These are phyloP conservation scores for Phytophthora gonapodyides DNA, from an alignment of 352 stramenopile genomes.

Conservation along the genomic window DNA sequence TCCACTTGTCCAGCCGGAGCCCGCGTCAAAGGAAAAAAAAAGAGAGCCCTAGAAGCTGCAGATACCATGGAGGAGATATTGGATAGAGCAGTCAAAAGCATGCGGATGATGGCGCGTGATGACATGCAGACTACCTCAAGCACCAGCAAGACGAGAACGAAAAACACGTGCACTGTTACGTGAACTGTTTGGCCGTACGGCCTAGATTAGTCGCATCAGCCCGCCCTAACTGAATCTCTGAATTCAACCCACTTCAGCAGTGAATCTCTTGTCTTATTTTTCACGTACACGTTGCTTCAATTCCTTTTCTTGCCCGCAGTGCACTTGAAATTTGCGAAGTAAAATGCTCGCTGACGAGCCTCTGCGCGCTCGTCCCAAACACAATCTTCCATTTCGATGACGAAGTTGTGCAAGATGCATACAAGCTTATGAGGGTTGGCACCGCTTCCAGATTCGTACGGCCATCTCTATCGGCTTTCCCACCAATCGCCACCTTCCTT, in stretches of 20 bases:
- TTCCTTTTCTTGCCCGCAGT: too few relatives aligned
- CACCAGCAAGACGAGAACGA: conserved; percentile 4
- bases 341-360: neutral
- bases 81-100: neutral
- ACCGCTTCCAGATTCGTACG: neutral
- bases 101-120: neutral
- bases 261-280: too few relatives aligned
- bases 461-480: neutral
- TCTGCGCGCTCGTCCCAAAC: neutral
- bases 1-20: too few relatives aligned
- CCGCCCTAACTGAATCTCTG: neutral
- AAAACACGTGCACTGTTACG: neutral
- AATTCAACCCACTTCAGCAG: neutral
- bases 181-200: neutral
- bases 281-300: too few relatives aligned
- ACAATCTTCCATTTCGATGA: neutral
- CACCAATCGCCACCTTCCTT: neutral
- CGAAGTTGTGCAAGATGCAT: conserved; percentile 1
- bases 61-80: neutral
- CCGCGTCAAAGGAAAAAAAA: neutral
- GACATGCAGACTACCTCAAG: neutral
- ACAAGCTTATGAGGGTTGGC: neutral
- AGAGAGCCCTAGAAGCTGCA: neutral
- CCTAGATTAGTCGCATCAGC: neutral
- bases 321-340: neutral